A percentile compares a stretch with the other conserved stretches of the same genome.
These are phyloP conservation scores for Trichoderma gamsii DNA, from an alignment of 495 filamentous ascomycete genomes.

Conservation along the genomic window DNA sequence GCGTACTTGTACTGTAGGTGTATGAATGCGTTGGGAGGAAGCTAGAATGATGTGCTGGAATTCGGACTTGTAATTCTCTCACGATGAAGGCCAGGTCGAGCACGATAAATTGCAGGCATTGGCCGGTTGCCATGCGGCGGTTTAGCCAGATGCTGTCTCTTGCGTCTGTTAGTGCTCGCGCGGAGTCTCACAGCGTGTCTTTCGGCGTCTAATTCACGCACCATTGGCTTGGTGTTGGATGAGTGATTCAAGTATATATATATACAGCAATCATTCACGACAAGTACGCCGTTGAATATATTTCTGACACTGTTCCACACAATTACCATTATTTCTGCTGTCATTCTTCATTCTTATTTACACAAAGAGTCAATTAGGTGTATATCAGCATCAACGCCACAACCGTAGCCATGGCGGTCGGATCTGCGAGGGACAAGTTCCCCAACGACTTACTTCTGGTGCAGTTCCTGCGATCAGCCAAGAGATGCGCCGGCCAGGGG, in stretches of 20 bases:
- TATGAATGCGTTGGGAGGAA: neutral
- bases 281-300: neutral
- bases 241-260: too few relatives aligned
- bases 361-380: too few relatives aligned
- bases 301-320: too few relatives aligned
- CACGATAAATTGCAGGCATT: neutral
- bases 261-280: neutral
- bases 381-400: neutral
- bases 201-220: too few relatives aligned
- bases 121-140: neutral
- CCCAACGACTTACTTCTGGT: slow-evolving; percentile 1
- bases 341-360: too few relatives aligned
- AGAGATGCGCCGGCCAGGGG: slow-evolving; percentile 3
- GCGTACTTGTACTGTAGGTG: neutral
- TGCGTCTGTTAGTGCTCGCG: neutral
- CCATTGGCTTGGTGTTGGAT: too few relatives aligned
- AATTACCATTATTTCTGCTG: too few relatives aligned
- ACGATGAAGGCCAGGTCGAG: neutral
- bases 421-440: neutral
- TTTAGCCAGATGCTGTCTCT: neutral
- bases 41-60: neutral
- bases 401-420: slow-evolving; percentile 1
- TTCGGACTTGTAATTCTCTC: neutral
- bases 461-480: neutral
- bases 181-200: too few relatives aligned